These are phyloP conservation scores for Mycena albidolilacea DNA, from an alignment of 768 basidiomycete species.

Conservation along the genomic window DNA sequence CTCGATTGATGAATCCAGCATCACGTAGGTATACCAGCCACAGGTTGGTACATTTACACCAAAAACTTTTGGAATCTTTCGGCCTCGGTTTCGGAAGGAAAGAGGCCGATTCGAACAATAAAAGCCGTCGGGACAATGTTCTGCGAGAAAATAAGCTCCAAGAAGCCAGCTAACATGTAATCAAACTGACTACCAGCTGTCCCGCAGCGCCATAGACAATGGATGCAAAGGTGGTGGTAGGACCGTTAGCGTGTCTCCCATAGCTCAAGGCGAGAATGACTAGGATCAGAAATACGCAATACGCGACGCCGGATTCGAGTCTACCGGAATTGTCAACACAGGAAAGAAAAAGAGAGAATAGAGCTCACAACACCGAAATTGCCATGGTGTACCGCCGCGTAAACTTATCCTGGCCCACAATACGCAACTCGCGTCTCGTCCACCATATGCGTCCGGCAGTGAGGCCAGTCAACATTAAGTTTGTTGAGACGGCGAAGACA, in stretches of 20 bases:
- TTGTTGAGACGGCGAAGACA: constrained; percentile 16
- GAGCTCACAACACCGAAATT: constrained; percentile 14
- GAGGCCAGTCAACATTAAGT: constrained; percentile 22
- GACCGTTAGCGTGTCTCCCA: constrained; percentile 4
- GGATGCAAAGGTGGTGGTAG: background rate
- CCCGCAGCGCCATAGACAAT: constrained; percentile 4
- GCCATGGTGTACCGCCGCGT: constrained; percentile 7
- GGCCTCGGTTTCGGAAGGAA: constrained; percentile 2
- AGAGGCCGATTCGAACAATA: constrained; percentile 14
- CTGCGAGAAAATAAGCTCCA: background rate
- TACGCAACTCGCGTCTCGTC: constrained; percentile 14
- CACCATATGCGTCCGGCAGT: constrained; percentile 28
- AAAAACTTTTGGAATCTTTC: background rate
- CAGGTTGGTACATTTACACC: background rate
- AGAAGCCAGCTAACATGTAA: background rate
- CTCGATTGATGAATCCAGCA: too few relatives aligned
- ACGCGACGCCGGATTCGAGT: constrained; percentile 25
- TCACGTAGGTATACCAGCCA: too few relatives aligned
- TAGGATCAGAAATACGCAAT: background rate
- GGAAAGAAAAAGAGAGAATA: too few relatives aligned
- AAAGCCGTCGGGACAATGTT: constrained; percentile 24
- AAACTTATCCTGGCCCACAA: constrained; percentile 7
- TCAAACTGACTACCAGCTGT: constrained; percentile 18
- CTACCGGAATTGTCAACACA: background rate
- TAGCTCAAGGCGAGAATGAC: constrained; percentile 11